Base-by-base conservation (phyloP, 768 basidiomycete species). In the Dioszegia crocea region DNA sequence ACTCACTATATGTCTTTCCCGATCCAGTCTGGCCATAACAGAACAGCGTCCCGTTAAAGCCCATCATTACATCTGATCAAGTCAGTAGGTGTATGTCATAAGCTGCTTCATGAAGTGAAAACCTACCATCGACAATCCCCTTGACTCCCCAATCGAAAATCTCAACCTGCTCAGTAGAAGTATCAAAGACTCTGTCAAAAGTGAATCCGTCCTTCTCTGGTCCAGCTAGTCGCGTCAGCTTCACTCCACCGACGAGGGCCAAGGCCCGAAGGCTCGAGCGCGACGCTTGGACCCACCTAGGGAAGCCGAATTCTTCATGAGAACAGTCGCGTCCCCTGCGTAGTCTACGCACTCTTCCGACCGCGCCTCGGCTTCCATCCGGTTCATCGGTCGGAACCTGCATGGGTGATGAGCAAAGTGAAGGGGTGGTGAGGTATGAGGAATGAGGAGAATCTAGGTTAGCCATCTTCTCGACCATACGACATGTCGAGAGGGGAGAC, bases 91-190 rank as follows among this genome's bases (percentile, higher is more conserved):
- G 19, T 2, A 4, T 11, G 4, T 16, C 16, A 5, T 3, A 26
- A 1, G n/a, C 31, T n/a, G 6, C n/a, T n/a, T n/a, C n/a, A n/a
- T n/a, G n/a, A n/a, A 49, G 45, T 5, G 36, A 0, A 8, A 14
- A 55, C 72, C 48, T 24, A 91, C 90, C 91, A 83, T 88, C 89
- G 24, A 96, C 92, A 70, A 93, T 94, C 62, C 92, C 94, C 78
- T 92, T 94, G 39, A 99, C 90, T 53, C 96, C 96, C 76, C 96
- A 99, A 78, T 98, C 93, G 75, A 97, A 99, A 46, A 99, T 91
- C 77, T 97, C 91, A 54, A 85, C 80, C 77, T 99, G 96, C 77
- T 85, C 83, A 43, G 93, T 90, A 39, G 82, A 84, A 82, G 93
- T 91, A 56, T 91, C 87, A 77, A 99, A 99, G 21, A 94, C 91